phyloP scores from a whole-genome alignment of 805 yeast species.

The Barnettozyma vustinii region DNA sequence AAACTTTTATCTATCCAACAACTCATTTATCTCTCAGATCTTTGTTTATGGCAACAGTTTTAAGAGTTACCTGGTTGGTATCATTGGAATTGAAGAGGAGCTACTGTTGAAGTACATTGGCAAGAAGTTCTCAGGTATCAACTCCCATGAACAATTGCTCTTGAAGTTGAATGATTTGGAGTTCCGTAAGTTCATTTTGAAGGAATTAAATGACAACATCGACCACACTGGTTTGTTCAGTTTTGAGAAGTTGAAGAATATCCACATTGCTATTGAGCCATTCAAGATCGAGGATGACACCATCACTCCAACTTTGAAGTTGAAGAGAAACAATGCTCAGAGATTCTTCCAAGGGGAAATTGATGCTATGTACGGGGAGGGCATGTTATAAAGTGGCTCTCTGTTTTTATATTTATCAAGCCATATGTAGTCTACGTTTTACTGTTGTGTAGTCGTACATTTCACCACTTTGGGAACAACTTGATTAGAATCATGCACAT shows the following conservation, averaged over 20 bases:
- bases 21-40: constrained; percentile 47
- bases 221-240: constrained; percentile 35
- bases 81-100: constrained; percentile 55
- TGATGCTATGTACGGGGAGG: constrained; percentile 41
- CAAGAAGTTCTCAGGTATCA: constrained; percentile 13
- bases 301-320: constrained; percentile 53
- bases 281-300: constrained; percentile 47
- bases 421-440: no score
- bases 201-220: constrained; percentile 33
- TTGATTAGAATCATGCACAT: constrained; percentile 31
- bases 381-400: constrained; percentile 16
- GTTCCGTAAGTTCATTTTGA: constrained; percentile 33
- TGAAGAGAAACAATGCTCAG: constrained; percentile 51
- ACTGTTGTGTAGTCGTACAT: not conserved
- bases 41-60: constrained; percentile 63
- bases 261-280: constrained; percentile 44
- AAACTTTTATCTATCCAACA: constrained; percentile 49
- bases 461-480: constrained; percentile 34
- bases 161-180: constrained; percentile 25
- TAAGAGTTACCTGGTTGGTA: constrained; percentile 50
- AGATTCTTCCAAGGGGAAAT: constrained; percentile 35
- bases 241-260: constrained; percentile 47
- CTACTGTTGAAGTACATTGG: constrained; percentile 16
- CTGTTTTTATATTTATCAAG: not conserved
- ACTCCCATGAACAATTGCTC: constrained; percentile 20